Evolutionary conservation across 306 rosid species (phyloP), one percentile per base, ranked within the genome.

Genomic region (Amphicarpaea edgeworthii): DNA sequence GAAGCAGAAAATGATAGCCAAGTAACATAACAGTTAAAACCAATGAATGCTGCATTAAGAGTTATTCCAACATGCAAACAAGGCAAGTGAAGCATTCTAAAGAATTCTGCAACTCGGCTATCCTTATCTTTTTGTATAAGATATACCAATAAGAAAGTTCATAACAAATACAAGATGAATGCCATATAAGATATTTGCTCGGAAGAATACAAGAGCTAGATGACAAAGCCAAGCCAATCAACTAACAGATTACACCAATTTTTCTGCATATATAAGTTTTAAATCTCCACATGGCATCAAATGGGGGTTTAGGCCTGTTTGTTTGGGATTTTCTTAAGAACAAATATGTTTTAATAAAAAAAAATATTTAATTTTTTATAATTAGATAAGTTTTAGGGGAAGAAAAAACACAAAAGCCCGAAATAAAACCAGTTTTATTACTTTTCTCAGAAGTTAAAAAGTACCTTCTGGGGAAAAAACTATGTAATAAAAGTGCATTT

Each of bases 31-130:
- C 8, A 43, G 26, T 19, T 34, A 45, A 43, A 21, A 64, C 16
- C 6, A 61, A 7, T 11, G 54, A 45, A 53, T 70, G 47, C 19
- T 58, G 19, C 68, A 15, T 41, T 46, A 23, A 47, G 34, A 69
- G 15, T 45, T 45, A 45, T 19, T 28, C 34, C 47, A 79, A 64
- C 34, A 32, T 42, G 16, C 21, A 65, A 73, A 51, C 32, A 21
- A 21, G 51, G 61, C 26, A 49, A 19, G 77, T 61, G 60, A 45
- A 34, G 53, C 63, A 73, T 43, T 79, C 51, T 28, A 15, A 54
- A 63, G 73, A 72, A 26, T 42, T 53, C 11, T 28, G 20, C 51
- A 2, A 17, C 66, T 71, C 61, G 12, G 16, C 61, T 45, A 58
- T 45, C 40, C 17, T 28, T 14, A 20, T 9, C 15, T 20, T 51